These are phyloP conservation scores for Pseudotsuga menziesii DNA, from an alignment of 75 land plant species.

Conservation along the genomic window DNA sequence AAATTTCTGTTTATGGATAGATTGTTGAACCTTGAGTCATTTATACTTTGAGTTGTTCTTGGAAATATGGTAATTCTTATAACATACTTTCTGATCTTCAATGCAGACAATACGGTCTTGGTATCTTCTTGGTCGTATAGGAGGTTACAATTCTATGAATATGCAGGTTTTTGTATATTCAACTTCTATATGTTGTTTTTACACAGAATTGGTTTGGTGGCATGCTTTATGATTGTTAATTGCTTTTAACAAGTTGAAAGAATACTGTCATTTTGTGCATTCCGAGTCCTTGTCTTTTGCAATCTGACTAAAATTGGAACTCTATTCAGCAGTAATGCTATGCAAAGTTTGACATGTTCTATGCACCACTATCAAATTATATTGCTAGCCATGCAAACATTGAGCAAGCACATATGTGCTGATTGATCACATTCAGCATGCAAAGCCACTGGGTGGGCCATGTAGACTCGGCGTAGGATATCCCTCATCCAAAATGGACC, in stretches of 20 bases:
- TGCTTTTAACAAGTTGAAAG: not conserved
- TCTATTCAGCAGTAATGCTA: not conserved
- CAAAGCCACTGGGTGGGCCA: too few species aligned
- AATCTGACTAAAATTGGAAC: not conserved
- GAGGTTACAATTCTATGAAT: constrained; percentile 38
- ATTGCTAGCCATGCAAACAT: not conserved
- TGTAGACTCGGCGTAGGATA: too few species aligned
- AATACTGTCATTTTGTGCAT: not conserved
- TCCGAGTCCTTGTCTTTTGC: not conserved
- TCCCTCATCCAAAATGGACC: too few species aligned
- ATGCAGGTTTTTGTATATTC: constrained; percentile 27
- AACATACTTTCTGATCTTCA: not conserved
- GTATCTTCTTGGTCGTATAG: constrained; percentile 34
- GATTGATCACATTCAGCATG: too few species aligned
- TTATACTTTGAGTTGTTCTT: not conserved
- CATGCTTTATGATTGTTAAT: not conserved
- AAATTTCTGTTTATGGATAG: not conserved
- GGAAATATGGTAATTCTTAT: not conserved
- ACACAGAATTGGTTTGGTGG: not conserved
- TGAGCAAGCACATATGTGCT: not conserved
- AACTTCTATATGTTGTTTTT: not conserved
- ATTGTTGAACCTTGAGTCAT: not conserved
- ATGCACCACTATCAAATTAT: not conserved
- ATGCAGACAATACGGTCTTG: constrained; percentile 37
- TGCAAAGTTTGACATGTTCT: not conserved